A percentile compares a stretch with the other conserved stretches of the same genome.
phyloP scores from a whole-genome alignment of 2,329 filamentous ascomycete genomes.

The Hymenoscyphus salicellus region DNA sequence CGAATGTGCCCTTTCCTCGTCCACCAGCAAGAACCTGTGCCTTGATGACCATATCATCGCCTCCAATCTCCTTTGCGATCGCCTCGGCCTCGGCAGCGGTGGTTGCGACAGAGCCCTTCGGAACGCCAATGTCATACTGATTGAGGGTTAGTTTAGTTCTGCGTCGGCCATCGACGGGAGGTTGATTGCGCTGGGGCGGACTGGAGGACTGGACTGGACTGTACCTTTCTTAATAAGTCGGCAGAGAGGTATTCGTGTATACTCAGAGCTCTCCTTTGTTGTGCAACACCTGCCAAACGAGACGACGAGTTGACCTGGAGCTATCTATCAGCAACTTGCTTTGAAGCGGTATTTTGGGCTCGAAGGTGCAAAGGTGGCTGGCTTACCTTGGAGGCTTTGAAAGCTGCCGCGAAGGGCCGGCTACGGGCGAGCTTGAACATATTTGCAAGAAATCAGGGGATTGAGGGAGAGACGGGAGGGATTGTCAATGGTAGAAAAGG shows the following conservation, averaged over 20 bases:
- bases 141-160: conserved; percentile 25
- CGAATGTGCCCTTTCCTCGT: conserved; percentile 95
- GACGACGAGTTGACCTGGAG: conserved; percentile 46
- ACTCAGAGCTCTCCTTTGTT: conserved; percentile 84
- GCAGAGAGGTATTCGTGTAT: conserved; percentile 99
- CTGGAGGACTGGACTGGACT: conserved; percentile 4
- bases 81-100: conserved; percentile 83
- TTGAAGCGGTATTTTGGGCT: conserved; percentile 6
- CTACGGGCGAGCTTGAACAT: conserved; percentile 90
- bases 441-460: conserved; percentile 37
- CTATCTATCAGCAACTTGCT: conserved; percentile 35
- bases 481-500: conserved; percentile 24
- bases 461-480: conserved; percentile 15
- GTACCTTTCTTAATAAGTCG: conserved; percentile 75
- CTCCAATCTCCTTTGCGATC: conserved; percentile 85
- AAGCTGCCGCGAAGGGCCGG: conserved; percentile 74
- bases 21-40: conserved; percentile 97
- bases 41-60: conserved; percentile 99
- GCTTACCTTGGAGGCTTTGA: conserved; percentile 74
- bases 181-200: too few relatives aligned
- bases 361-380: conserved; percentile 20
- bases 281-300: conserved; percentile 61
- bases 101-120: conserved; percentile 82
- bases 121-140: conserved; percentile 92
- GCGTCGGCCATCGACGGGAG: conserved; percentile 22